These are phyloP conservation scores for Neurospora sp. DNA, from an alignment of 495 filamentous ascomycete species.

Conservation along the genomic window DNA sequence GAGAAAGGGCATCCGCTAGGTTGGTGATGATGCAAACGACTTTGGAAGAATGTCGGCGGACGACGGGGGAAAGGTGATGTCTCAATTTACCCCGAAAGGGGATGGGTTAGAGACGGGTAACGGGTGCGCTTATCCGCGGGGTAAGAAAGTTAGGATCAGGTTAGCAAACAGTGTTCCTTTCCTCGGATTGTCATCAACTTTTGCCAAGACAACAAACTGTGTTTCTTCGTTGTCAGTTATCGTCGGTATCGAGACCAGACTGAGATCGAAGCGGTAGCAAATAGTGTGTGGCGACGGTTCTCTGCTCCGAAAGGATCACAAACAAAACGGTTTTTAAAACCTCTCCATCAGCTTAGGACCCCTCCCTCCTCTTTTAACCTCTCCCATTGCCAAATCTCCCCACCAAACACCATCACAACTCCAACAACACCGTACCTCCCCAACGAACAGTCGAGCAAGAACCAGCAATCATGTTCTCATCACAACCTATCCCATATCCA, in stretches of 20 bases:
- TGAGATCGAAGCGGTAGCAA: background rate
- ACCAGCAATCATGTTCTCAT: conserved; percentile 4
- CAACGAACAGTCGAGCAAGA: background rate
- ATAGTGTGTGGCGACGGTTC: background rate
- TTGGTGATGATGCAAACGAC: background rate
- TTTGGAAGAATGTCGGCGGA: background rate
- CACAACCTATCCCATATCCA: conserved; percentile 26
- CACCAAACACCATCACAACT: background rate
- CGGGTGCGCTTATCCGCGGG: background rate
- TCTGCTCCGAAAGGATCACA: background rate
- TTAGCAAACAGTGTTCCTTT: background rate
- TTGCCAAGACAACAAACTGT: background rate
- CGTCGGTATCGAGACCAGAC: background rate
- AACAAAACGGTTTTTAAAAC: background rate
- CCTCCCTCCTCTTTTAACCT: background rate
- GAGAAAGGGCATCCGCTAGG: background rate
- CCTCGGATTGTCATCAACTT: background rate
- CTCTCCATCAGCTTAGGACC: background rate
- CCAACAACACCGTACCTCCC: background rate
- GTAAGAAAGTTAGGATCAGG: background rate
- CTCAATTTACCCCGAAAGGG: background rate
- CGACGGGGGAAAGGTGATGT: background rate
- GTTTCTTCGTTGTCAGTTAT: background rate
- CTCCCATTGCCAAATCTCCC: background rate
- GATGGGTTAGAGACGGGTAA: background rate